These are phyloP conservation scores for Nymphaea colorata DNA, from an alignment of 164 flowering plant species.

Conservation along the genomic window DNA sequence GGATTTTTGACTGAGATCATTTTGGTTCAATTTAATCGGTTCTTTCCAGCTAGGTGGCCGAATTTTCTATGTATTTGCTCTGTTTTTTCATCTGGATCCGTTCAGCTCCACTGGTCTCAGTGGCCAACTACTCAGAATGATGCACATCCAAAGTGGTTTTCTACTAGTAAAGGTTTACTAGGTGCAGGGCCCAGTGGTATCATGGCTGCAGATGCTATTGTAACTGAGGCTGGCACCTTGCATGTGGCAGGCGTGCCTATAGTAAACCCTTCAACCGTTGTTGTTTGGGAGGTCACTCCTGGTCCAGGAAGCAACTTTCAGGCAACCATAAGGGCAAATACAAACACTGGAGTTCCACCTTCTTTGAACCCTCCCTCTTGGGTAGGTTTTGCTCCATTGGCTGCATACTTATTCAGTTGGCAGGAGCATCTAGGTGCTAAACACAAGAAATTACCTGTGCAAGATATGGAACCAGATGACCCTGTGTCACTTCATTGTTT, in stretches of 20 bases:
- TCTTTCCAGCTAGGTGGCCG: constrained; percentile 89
- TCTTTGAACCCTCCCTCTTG: constrained; percentile 71
- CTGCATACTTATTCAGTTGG: constrained; percentile 93
- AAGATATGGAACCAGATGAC: constrained; percentile 26
- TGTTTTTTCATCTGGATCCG: constrained; percentile 96
- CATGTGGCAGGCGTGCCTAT: constrained; percentile 99
- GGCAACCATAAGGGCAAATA: constrained; percentile 50
- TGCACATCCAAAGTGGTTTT: constrained; percentile 70
- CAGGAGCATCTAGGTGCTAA: constrained; percentile 72
- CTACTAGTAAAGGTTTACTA: constrained; percentile 85
- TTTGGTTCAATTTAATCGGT: no score
- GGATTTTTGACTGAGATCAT: no score
- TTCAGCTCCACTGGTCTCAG: constrained; percentile 97
- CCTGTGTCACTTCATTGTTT: constrained; percentile 78
- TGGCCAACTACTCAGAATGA: constrained; percentile 66
- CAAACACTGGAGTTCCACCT: constrained; percentile 62
- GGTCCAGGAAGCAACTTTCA: constrained; percentile 91
- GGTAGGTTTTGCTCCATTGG: constrained; percentile 91
- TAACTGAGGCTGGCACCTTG: constrained; percentile 92
- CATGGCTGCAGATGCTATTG: constrained; percentile 98
- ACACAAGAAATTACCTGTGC: constrained; percentile 47
- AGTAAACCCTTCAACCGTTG: constrained; percentile 97
- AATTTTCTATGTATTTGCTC: constrained; percentile 96
- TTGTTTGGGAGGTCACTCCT: constrained; percentile 98
- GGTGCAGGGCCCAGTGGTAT: constrained; percentile 99